Base-by-base conservation (phyloP, 2,329 filamentous ascomycete genomes). In the Fusarium sp. region DNA sequence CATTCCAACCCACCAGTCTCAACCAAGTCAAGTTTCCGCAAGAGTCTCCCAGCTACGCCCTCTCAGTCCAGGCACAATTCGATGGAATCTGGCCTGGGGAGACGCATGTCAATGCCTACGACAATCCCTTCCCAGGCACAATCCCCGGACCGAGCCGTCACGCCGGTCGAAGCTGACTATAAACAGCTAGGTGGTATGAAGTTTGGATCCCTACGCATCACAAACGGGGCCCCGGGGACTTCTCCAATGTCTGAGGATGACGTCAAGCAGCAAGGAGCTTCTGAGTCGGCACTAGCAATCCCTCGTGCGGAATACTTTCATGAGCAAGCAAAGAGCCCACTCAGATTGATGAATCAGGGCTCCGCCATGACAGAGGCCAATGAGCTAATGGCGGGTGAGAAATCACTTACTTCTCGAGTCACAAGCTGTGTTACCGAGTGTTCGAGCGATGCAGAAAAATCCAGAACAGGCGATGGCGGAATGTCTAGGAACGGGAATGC, bases 171-270 rank as follows among this genome's bases (percentile, higher is more conserved):
- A 30, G 79, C 83, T 33, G 85, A 88, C n/a, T 91, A 91, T 74
- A 84, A 84, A 66, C 88, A 91, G 50, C 86, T 89, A 36, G 90
- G 90, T 7, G 88, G 85, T 16, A 91, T 90, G 77, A 90, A 90
- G 76, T 86, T 90, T 59, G 90, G 90, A 5, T 89, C 89, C 4
- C 76, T 92, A 55, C 86, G 88, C 39, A 91, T 92, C 62, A 90
- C 84, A 28, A 92, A 92, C 78, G 90, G 89, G 20, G 82, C 83
- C 7, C 90, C 90, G 6, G 79, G 79, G 20, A 80, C 81, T n/a
- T 89, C 86, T 81, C 84, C 62, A 51, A 74, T 79, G 56, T 33
- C 69, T 18, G 75, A 78, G n/a, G 47, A 73, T 54, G 67, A 65
- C 35, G 56, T 54, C 54, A 60, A 66, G 28, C 42, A n/a, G 20